Conservation (phyloP, 1,284 basidiomycete genomes). For the Somion occarium region DNA sequence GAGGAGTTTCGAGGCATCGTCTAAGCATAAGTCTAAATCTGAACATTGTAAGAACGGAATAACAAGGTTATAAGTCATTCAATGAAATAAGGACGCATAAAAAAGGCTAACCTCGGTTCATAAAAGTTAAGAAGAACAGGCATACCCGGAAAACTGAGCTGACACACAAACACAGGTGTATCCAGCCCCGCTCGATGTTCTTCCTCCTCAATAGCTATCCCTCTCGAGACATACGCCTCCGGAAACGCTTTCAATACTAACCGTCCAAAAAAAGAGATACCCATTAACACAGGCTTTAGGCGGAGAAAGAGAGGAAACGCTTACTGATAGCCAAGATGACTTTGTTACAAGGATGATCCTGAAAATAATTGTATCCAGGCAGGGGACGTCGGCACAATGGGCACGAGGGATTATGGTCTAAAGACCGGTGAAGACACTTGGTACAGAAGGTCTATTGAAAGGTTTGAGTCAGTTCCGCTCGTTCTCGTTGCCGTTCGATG, state of each 20-base stretch:
- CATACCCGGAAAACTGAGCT: conserved; percentile 86
- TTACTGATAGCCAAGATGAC: conserved; percentile 65
- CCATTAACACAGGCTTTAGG: conserved; percentile 7
- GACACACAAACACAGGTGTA: conserved; percentile 89
- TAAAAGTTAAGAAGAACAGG: conserved; percentile 90
- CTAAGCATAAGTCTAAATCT: conserved; percentile 90
- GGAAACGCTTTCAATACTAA: conserved; percentile 67
- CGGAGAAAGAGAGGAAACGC: conserved; percentile 24
- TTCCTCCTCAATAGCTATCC: conserved; percentile 61
- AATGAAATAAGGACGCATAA: background rate
- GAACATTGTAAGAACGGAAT: conserved; percentile 1
- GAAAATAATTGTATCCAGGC: conserved; percentile 76
- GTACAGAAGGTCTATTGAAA: conserved; percentile 78
- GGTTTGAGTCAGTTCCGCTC: background rate
- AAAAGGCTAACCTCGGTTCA: conserved; percentile 66
- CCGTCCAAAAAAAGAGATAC: too few species aligned
- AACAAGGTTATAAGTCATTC: background rate
- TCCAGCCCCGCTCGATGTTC: conserved; percentile 76
- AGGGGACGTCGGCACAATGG: conserved; percentile 82
- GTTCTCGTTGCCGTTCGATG: too few species aligned
- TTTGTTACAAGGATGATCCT: conserved; percentile 71
- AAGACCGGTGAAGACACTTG: conserved; percentile 81
- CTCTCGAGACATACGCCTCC: conserved; percentile 49
- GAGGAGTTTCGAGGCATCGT: conserved; percentile 74
- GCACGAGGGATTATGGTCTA: conserved; percentile 81